A percentile compares a stretch with the other conserved stretches of the same genome.
These are phyloP conservation scores for Schwanniomyces occidentalis DNA, from an alignment of 805 yeast genomes.

Conservation along the genomic window DNA sequence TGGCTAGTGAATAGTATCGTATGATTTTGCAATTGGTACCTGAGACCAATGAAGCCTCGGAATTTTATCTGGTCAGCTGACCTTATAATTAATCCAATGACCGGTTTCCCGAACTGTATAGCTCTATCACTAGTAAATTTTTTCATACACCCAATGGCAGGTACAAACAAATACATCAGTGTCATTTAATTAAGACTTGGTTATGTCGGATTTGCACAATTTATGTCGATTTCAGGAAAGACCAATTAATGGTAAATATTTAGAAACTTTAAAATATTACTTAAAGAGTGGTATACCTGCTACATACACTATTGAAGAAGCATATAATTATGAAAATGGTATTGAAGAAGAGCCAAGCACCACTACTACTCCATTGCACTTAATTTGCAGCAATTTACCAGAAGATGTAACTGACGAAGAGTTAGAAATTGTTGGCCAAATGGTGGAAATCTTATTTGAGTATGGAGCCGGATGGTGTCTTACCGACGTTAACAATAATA, in stretches of 20 bases:
- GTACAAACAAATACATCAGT: too few relatives aligned
- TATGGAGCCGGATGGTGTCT: conserved; percentile 94
- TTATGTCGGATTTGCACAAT: conserved; percentile 74
- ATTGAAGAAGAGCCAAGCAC: conserved; percentile 43
- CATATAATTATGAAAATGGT: conserved; percentile 52
- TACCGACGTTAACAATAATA: conserved; percentile 65
- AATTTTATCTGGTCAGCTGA: too few relatives aligned
- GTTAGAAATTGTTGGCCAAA: conserved; percentile 38
- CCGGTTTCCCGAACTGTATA: too few relatives aligned
- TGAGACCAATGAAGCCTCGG: too few relatives aligned
- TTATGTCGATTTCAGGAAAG: conserved; percentile 50
- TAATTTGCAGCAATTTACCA: conserved; percentile 56
- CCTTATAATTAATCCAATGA: too few relatives aligned
- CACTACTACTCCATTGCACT: conserved; percentile 81
- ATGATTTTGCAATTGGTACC: too few relatives aligned
- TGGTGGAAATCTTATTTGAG: conserved; percentile 70
- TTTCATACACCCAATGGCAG: too few relatives aligned
- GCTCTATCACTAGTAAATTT: too few relatives aligned
- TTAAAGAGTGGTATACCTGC: conserved; percentile 73
- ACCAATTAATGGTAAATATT: conserved; percentile 51
- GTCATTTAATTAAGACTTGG: too few relatives aligned
- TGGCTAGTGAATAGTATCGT: too few relatives aligned
- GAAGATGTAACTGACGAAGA: conserved; percentile 48
- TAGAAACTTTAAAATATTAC: conserved; percentile 45
- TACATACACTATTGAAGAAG: conserved; percentile 80